Evolutionary conservation across 2,329 filamentous ascomycete genomes (phyloP).

Genomic region (Fusarium sp.): DNA sequence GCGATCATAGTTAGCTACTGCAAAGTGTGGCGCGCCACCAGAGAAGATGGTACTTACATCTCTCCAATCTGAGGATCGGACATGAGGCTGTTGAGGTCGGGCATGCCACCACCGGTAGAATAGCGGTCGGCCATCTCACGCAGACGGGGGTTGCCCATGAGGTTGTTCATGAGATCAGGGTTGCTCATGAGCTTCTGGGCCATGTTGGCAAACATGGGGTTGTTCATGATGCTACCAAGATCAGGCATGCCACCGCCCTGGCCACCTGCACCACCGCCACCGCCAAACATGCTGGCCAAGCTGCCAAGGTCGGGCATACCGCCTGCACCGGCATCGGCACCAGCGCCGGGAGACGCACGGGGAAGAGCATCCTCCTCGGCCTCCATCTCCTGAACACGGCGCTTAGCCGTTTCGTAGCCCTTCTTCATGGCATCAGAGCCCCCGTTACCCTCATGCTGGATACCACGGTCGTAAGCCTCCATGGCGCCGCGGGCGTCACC

Average conservation of each 20-base stretch:
- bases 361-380: slow-evolving; percentile 52
- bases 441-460: slow-evolving; percentile 91
- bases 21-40: not conserved
- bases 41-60: slow-evolving; percentile 71
- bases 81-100: slow-evolving; percentile 87
- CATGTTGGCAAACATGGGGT: slow-evolving; percentile 98
- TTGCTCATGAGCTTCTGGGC: slow-evolving; percentile 98
- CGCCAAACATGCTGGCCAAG: slow-evolving; percentile 76
- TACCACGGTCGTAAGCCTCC: slow-evolving; percentile 93
- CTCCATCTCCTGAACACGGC: slow-evolving; percentile 82
- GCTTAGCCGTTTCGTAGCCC: slow-evolving; percentile 92
- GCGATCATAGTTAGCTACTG: slow-evolving; percentile 3
- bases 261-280: slow-evolving; percentile 65
- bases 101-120: slow-evolving; percentile 82
- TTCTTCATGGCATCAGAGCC: slow-evolving; percentile 98
- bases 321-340: slow-evolving; percentile 57
- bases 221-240: slow-evolving; percentile 87
- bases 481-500: slow-evolving; percentile 91
- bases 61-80: slow-evolving; percentile 90
- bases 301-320: slow-evolving; percentile 73
- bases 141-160: slow-evolving; percentile 93
- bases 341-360: slow-evolving; percentile 61
- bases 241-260: slow-evolving; percentile 87
- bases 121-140: slow-evolving; percentile 88
- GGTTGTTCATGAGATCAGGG: slow-evolving; percentile 86